Percentiles rank a stretch among this genome's conserved stretches.
These are phyloP conservation scores for Limnanthes douglasii DNA, from an alignment of 345 rosid species.

Conservation along the genomic window DNA sequence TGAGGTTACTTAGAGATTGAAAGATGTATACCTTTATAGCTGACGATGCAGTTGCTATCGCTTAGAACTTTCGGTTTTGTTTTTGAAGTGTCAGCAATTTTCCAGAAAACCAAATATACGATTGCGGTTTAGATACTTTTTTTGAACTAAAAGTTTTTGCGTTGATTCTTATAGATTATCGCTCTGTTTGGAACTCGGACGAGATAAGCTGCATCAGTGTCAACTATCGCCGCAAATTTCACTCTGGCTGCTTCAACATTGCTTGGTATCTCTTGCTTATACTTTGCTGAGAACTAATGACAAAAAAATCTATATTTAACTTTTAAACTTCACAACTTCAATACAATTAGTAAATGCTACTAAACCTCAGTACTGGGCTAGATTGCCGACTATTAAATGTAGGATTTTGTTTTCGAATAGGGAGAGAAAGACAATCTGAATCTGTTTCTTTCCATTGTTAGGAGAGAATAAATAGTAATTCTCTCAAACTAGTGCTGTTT, in stretches of 20 bases:
- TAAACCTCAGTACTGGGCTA: background rate
- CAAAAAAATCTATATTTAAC: background rate
- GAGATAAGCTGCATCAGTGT: constrained; percentile 26
- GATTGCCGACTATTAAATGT: background rate
- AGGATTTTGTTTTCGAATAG: background rate
- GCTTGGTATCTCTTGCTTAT: constrained; percentile 24
- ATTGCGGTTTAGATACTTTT: background rate
- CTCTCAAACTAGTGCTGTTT: no score
- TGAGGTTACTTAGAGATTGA: background rate
- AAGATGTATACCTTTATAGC: background rate
- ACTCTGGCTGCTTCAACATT: constrained; percentile 22
- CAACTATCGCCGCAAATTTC: constrained; percentile 21
- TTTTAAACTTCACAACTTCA: background rate
- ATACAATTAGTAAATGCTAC: background rate
- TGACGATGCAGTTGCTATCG: background rate
- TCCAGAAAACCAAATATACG: constrained; percentile 8
- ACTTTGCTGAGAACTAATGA: background rate
- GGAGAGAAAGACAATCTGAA: no score
- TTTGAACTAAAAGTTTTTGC: background rate
- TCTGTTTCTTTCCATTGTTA: background rate
- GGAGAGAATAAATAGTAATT: no score
- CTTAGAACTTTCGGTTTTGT: background rate
- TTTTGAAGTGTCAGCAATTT: constrained; percentile 12
- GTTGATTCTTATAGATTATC: constrained; percentile 29
- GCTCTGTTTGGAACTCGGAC: constrained; percentile 25